Base-by-base conservation (phyloP, 805 yeast genomes). In the Wickerhamiella allomyrinae region DNA sequence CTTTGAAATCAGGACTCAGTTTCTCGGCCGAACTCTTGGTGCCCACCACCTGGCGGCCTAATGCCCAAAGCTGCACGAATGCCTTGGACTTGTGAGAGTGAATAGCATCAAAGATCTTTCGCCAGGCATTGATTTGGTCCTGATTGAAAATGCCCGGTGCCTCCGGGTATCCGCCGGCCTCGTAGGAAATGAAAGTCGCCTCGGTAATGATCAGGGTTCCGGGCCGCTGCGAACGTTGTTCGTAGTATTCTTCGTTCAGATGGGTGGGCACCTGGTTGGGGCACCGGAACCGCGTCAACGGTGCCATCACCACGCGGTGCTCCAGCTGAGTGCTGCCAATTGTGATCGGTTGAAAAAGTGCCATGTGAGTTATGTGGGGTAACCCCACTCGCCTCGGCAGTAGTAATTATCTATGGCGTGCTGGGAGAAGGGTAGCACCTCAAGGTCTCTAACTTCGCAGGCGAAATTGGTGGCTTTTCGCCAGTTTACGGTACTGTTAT, bases 141-240 rank as follows among this genome's bases (percentile, higher is more conserved):
- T 47, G 40, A 5, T 52, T 48, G 49, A 46, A 58, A 20, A 59
- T 49, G 1, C 60, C 60, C 8, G 63, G 63, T 2, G 44, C 43
- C n/a, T 39, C 21, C 5, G 33, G 5, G 71, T 67, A 41, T 43
- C 61, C 23, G 66, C 67, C 68, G 45, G 68, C 63, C 54, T 57
- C 43, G 2, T 60, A 52, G 11, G 70, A 56, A 9, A 69, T 65
- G 47, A 64, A 63, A 0, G 79, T 69, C 7, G 74, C 83, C 56
- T 78, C 85, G 9, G 76, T 57, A 47, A 74, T 66, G n/a, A 77
- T 45, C 47, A 79, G 57, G 10, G 82, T 69, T 11, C 84, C 84
- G n/a, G 73, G 70, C 41, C 61, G 58, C 42, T 60, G 53, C 0
- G 85, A 69, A 45, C 83, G 66, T 52, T 74, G 74, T 21, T 53